Percentiles rank a stretch among this genome's conserved stretches.
Conservation (phyloP, 129 eudicot species). For the Rutidosis leptorrhynchoides region DNA sequence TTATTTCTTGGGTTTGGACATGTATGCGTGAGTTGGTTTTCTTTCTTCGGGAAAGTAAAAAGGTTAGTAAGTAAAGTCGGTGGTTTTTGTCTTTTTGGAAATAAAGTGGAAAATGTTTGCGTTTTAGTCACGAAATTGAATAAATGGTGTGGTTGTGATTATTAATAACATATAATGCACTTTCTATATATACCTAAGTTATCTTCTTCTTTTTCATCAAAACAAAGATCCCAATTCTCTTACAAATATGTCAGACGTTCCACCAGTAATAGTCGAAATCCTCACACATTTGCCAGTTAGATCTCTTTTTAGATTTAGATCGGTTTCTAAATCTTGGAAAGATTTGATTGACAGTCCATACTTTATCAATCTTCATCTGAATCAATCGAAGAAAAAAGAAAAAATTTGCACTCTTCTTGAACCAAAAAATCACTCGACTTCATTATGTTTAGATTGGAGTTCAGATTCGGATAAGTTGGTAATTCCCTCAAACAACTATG, state of each 20-base stretch:
- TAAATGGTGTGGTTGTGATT: not conserved
- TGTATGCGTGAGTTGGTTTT: not conserved
- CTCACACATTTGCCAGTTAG: not conserved
- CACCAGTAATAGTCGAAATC: not conserved
- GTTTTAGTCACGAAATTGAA: not conserved
- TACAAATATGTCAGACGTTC: not conserved
- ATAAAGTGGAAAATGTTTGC: not conserved
- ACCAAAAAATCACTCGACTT: no score
- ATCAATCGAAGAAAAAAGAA: no score
- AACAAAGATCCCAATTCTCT: not conserved
- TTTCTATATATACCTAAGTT: not conserved
- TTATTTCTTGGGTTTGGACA: not conserved
- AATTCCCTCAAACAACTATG: no score
- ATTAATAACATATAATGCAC: no score
- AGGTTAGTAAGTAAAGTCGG: not conserved
- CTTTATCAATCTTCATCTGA: no score
- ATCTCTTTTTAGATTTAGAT: not conserved
- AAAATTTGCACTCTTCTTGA: no score
- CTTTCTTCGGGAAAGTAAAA: not conserved
- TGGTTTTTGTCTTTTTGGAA: not conserved
- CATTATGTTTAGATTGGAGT: no score
- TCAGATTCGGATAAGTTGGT: no score
- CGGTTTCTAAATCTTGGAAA: not conserved
- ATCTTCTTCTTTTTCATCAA: not conserved
- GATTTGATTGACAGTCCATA: no score